Percentiles rank a stretch among this genome's conserved stretches.
These are phyloP conservation scores for Cladosporium cucumerinum DNA, from an alignment of 2,329 filamentous ascomycete genomes.

Conservation along the genomic window DNA sequence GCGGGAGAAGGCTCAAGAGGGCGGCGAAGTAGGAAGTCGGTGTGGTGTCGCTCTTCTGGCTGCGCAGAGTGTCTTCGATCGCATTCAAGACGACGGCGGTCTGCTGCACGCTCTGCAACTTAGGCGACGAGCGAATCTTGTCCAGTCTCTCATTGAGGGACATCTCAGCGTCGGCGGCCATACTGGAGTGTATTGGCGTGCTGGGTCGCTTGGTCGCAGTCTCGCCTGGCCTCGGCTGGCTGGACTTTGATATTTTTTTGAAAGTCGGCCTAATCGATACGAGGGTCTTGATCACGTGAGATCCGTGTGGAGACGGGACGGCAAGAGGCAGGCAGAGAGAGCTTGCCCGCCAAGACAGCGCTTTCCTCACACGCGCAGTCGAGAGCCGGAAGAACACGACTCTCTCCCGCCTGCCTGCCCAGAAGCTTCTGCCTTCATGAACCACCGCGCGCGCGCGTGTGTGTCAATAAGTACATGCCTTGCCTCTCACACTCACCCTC, in stretches of 20 bases:
- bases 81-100: slow-evolving; percentile 83
- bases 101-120: slow-evolving; percentile 92
- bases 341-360: background rate
- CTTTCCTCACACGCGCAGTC: background rate
- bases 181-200: slow-evolving; percentile 9
- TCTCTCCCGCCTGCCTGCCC: slow-evolving; percentile 6
- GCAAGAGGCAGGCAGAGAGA: background rate
- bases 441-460: background rate
- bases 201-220: background rate
- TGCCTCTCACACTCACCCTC: background rate
- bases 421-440: slow-evolving; percentile 12
- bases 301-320: background rate
- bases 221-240: slow-evolving; percentile 1
- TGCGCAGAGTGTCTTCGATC: slow-evolving; percentile 86
- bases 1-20: slow-evolving; percentile 80
- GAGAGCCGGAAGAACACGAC: slow-evolving; percentile 6
- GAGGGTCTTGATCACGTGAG: background rate
- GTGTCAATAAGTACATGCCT: background rate
- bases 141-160: slow-evolving; percentile 86
- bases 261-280: slow-evolving; percentile 1
- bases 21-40: slow-evolving; percentile 94
- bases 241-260: slow-evolving; percentile 8
- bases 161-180: slow-evolving; percentile 32
- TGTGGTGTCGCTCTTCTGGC: slow-evolving; percentile 78
- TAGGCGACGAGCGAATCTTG: slow-evolving; percentile 89